These are phyloP conservation scores for Pseudopyricularia javanii DNA, from an alignment of 2,329 filamentous ascomycete species.

Conservation along the genomic window DNA sequence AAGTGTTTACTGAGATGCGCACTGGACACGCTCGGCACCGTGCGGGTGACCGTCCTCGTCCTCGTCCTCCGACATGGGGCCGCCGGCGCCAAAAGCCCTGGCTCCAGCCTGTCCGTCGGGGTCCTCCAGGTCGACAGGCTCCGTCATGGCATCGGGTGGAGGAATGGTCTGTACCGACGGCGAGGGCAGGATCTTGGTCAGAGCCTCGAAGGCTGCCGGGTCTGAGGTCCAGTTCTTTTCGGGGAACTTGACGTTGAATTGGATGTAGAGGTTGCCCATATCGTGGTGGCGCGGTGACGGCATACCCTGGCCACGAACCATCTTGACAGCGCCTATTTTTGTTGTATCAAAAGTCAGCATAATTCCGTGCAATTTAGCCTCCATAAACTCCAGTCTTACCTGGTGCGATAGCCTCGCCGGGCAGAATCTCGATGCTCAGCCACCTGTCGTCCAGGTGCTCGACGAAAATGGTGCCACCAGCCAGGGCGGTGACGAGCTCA, in stretches of 20 bases:
- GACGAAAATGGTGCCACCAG: slow-evolving; percentile 79
- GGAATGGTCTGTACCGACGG: slow-evolving; percentile 51
- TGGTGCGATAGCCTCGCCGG: slow-evolving; percentile 88
- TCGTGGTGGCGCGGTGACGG: slow-evolving; percentile 92
- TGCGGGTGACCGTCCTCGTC: slow-evolving; percentile 65
- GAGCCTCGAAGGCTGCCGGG: slow-evolving; percentile 59
- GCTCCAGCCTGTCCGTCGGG: slow-evolving; percentile 59
- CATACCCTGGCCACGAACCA: slow-evolving; percentile 95
- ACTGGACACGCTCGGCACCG: slow-evolving; percentile 65
- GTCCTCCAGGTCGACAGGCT: slow-evolving; percentile 78
- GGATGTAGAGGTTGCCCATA: slow-evolving; percentile 89
- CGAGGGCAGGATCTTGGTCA: slow-evolving; percentile 76
- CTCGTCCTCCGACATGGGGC: slow-evolving; percentile 66
- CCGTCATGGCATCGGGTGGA: slow-evolving; percentile 78
- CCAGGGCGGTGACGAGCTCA: slow-evolving; percentile 87
- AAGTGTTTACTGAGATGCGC: slow-evolving; percentile 66
- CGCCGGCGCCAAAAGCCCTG: slow-evolving; percentile 53
- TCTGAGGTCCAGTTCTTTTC: slow-evolving; percentile 59
- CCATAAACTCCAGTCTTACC: slow-evolving; percentile 42
- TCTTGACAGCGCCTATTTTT: slow-evolving; percentile 68
- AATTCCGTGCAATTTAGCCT: too few species aligned
- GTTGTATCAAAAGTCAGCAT: slow-evolving; percentile 10
- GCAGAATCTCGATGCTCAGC: slow-evolving; percentile 84
- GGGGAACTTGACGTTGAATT: slow-evolving; percentile 96
- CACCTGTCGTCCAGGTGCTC: slow-evolving; percentile 97